Base-by-base conservation (phyloP, 83 land plant species). In the Larix sibirica region DNA sequence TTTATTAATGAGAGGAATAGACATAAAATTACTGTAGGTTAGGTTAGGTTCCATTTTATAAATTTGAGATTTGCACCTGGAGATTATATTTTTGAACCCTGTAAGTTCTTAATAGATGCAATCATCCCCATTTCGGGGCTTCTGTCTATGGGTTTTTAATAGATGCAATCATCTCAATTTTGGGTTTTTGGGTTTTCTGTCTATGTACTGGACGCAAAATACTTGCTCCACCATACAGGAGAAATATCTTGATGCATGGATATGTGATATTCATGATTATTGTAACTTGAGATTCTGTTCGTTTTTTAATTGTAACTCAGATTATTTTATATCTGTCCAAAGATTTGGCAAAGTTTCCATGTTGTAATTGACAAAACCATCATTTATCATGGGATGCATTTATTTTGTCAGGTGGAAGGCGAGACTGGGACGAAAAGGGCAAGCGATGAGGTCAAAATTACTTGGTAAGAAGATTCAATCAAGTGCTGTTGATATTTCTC, bases 381-480 rank as follows among this genome's bases (percentile, higher is more conserved):
- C 14, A 54, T 54, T 54, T 12, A 54, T 68, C 40, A 68, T 68
- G 42, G 76, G 23, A 42, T 73, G 44, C 44, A 10, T 42, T 40
- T 73, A n/a, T 9, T 73, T 42, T 73, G 3, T 6, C 56, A 73
- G 77, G 56, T 73, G 77, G 77, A 73, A 54, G 26, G 56, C 40
- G 12, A 73, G 56, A 44, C 0, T 40, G 12, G 77, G 77, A 12
- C 42, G 77, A 73, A 73, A 44, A 42, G 77, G 77, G 77, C 77
- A 73, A 21, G 28, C 77, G 12, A 42, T 73, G 24, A 73, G 77
- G 44, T 73, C 77, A 12, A 21, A 40, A 50, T 21, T 73, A 33
- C 42, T 73, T 42, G 56, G 77, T 44, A 73, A 10, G 56, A 44
- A 21, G 21, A 42, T n/a, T 73, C 56, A 73, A 73, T 73, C 21